phyloP scores from a whole-genome alignment of 208 protist genomes.

The Porcisia hertigi region DNA sequence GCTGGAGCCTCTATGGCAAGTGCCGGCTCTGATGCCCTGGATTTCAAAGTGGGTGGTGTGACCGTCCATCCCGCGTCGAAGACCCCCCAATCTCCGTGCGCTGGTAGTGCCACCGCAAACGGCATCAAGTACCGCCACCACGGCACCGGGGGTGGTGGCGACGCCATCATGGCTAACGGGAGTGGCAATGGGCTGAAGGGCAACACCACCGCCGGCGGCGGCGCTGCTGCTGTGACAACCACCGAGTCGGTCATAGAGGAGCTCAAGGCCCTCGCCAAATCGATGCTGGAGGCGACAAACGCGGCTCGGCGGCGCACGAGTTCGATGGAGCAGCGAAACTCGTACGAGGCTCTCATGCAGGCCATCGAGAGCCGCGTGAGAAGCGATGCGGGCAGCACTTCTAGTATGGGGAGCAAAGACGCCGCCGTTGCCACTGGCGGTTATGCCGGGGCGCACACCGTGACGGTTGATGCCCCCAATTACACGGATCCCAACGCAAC shows the following conservation, averaged over 20 bases:
- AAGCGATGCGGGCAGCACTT: not conserved
- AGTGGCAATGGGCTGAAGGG: not conserved
- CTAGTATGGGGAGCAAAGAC: not conserved
- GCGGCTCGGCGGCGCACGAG: conserved; percentile 55
- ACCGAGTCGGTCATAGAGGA: conserved; percentile 85
- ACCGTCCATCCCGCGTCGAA: not conserved
- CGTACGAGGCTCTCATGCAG: conserved; percentile 73
- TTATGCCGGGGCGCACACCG: not conserved
- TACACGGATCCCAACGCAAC: conserved; percentile 15
- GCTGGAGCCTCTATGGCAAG: not conserved
- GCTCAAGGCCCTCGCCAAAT: conserved; percentile 79
- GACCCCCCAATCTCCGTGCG: not conserved
- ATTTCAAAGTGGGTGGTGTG: not conserved
- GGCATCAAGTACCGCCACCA: not conserved
- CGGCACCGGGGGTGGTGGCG: not conserved
- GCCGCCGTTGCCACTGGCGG: not conserved
- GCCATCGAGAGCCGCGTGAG: conserved; percentile 50
- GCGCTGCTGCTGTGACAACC: conserved; percentile 10
- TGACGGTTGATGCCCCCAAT: not conserved
- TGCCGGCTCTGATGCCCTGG: not conserved
- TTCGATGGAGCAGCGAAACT: conserved; percentile 51
- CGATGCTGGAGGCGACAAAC: conserved; percentile 84
- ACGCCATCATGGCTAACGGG: not conserved
- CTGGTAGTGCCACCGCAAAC: conserved; percentile 1
- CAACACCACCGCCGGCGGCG: not conserved